phyloP scores from a whole-genome alignment of 2,329 filamentous ascomycete genomes.

The Fusarium guadeloupense region DNA sequence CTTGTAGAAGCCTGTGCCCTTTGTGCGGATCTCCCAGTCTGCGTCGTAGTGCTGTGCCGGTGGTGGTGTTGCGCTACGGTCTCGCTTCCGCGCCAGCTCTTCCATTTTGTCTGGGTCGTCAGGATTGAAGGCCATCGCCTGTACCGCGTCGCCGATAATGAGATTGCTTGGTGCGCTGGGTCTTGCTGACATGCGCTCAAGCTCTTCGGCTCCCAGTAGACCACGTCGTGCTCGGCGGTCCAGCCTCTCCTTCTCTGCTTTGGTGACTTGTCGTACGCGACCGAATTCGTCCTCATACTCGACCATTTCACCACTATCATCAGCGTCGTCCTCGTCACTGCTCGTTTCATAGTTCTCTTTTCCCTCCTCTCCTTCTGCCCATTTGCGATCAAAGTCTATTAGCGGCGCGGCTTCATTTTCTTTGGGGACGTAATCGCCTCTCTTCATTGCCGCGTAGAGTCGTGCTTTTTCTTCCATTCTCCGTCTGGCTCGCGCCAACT shows the following conservation, averaged over 20 bases:
- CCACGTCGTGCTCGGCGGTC: conserved; percentile 63
- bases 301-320: conserved; percentile 68
- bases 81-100: conserved; percentile 77
- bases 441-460: conserved; percentile 88
- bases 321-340: conserved; percentile 53
- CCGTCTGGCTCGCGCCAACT: conserved; percentile 75
- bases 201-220: conserved; percentile 65
- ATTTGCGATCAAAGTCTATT: conserved; percentile 96
- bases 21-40: conserved; percentile 81
- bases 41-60: conserved; percentile 87
- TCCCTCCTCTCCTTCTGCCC: conserved; percentile 74
- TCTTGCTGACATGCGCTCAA: conserved; percentile 74
- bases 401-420: conserved; percentile 73
- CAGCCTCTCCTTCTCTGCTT: conserved; percentile 71
- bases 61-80: conserved; percentile 82
- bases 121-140: conserved; percentile 83
- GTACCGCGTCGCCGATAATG: conserved; percentile 87
- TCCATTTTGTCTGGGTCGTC: conserved; percentile 79
- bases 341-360: conserved; percentile 67
- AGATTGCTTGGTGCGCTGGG: conserved; percentile 73
- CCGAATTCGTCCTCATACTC: conserved; percentile 95
- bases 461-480: conserved; percentile 92
- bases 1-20: conserved; percentile 90
- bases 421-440: conserved; percentile 80
- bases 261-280: conserved; percentile 77